Base-by-base conservation (phyloP, 2,329 filamentous ascomycete species). In the Ophiostoma ips region DNA sequence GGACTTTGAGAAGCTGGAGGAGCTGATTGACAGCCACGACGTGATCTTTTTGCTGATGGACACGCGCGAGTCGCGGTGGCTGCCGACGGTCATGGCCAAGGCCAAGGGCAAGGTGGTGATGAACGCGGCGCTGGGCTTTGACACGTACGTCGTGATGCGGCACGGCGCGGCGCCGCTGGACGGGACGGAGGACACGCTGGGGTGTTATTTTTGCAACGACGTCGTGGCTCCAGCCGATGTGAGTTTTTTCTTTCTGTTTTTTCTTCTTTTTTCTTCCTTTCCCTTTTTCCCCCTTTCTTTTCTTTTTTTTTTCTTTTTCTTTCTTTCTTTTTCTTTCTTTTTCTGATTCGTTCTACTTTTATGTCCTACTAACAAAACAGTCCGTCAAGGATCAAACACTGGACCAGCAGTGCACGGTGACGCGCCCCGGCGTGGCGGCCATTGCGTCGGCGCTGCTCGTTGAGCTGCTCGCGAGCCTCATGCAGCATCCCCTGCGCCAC, bases 181-280 rank as follows among this genome's bases (percentile, higher is more conserved):
- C 47, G 71, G 76, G 15, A 72, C 68, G n/a, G 71, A 78, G 49
- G 70, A 79, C 48, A 79, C 86, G 24, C 72, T 96, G 24, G 92
- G 92, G 10, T 98, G 92, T 66, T 98, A 98, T 64, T 98, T 96
- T 66, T 98, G 92, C 68, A 96, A 94, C 60, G 92, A 98, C 63
- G 90, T 98, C 24, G 90, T 96, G 46, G 87, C 90, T 7, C 92
- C 92, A 19, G 83, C 83, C 55, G 87, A 96, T 68, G 89, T 94
- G 70, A 79, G 83, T 75, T 35, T 11, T 28, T 11, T 19, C 18
- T 34, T 24, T 40, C 83, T 75, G 11, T 9, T 40, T 10, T 11
- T 36, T n/a, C n/a, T n/a, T n/a, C n/a, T n/a, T n/a, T n/a, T n/a
- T n/a, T n/a, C n/a, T n/a, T n/a, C n/a, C n/a, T n/a, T n/a, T n/a